phyloP scores from a whole-genome alignment of 305 asterid species.

The Fraxinus dipetala region DNA sequence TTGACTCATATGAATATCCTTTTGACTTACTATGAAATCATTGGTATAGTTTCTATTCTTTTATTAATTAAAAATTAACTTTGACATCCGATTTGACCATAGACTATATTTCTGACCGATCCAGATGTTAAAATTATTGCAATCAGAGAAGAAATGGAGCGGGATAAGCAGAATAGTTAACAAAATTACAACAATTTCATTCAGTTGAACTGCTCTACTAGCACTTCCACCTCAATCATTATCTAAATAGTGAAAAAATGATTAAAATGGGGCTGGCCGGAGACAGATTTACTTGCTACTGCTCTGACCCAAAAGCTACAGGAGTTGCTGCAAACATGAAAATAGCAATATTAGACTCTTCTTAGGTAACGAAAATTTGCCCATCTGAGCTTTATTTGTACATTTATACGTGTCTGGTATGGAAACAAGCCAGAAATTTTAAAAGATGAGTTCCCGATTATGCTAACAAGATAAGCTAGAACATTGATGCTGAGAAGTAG shows the following conservation, averaged over 20 bases:
- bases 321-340: not conserved
- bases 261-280: not conserved
- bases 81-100: not conserved
- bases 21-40: not conserved
- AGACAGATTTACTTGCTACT: not conserved
- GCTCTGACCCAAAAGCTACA: not conserved
- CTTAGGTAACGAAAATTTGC: not conserved
- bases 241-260: not conserved
- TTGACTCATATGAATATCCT: not conserved
- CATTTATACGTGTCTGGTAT: not conserved
- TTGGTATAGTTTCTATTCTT: not conserved
- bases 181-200: not conserved
- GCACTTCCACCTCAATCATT: not conserved
- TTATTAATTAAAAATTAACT: not conserved
- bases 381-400: not conserved
- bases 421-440: not conserved
- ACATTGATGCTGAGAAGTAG: not conserved
- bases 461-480: not conserved
- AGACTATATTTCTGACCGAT: not conserved
- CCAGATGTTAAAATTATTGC: not conserved
- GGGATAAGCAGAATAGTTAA: not conserved
- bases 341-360: not conserved
- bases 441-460: conserved; percentile 5
- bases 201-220: not conserved
- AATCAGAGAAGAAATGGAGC: not conserved